Evolutionary conservation across 352 stramenopile genomes (phyloP), one percentile per base, ranked within the genome.

Genomic region (Globisporangium emineosum): DNA sequence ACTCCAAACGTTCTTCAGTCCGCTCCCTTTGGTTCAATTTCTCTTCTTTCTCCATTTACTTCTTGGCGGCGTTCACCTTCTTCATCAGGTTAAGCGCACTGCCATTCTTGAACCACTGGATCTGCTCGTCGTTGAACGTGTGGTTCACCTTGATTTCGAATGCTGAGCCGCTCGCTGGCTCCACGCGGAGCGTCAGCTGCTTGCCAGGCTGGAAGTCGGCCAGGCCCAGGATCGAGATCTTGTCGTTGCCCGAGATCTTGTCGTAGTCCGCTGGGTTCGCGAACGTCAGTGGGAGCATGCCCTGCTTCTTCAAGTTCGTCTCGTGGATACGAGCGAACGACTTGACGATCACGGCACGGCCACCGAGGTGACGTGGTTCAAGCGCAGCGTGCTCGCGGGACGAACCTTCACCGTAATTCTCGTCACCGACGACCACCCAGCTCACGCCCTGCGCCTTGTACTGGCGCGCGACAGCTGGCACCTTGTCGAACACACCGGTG

Each of bases 261-360:
- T 97, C 90, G 71, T 98, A 98, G 83, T 98, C 92, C 17, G 81
- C 75, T 52, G 90, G 89, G 85, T 97, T 90, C 27, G 84, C 89
- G 72, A 98, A 98, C 60, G 87, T 96, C 60, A 98, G 78, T 43
- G 91, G 88, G 15, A 98, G 85, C 90, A 98, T 97, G 69, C 92
- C 92, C 77, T 98, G 92, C 88, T 98, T 98, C 89, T 98, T 98
- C 71, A 98, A 74, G 81, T 98, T 98, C 33, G 92, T 98, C 80
- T 98, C 92, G 83, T 98, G 92, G 70, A 98, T 98, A 76, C 92
- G 89, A 45, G 92, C 92, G 70, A 98, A 98, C 75, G 87, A 97
- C 80, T 97, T 97, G 40, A 96, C 87, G 47, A 98, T 94, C 47
- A 98, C 89, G 60, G 92, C 92, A 58, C 86, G 78, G 65, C 90